A percentile compares a stretch with the other conserved stretches of the same genome.
Conservation (phyloP, 169 alveolate genomes). For the Cryptosporidium sp. region DNA sequence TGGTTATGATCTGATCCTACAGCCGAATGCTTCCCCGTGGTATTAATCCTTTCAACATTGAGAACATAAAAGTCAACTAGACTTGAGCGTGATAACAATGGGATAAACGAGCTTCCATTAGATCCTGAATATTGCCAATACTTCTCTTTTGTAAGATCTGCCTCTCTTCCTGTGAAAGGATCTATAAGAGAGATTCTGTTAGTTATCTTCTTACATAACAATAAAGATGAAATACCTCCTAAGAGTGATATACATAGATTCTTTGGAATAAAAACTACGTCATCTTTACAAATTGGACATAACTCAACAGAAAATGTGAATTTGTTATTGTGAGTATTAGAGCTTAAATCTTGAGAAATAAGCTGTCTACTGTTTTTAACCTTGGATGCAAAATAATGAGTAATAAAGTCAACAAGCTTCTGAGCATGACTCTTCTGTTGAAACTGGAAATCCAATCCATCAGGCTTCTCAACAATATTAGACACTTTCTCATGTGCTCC, state of each 20-base stretch:
- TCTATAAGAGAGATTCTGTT: constrained; percentile 87
- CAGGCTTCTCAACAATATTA: constrained; percentile 92
- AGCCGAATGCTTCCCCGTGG: background rate
- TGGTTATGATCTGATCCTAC: background rate
- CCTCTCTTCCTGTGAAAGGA: constrained; percentile 85
- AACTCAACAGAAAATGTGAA: constrained; percentile 93
- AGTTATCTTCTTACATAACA: constrained; percentile 87
- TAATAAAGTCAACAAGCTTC: constrained; percentile 94
- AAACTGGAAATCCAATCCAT: constrained; percentile 98
- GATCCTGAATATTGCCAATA: constrained; percentile 86
- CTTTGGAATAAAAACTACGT: constrained; percentile 93
- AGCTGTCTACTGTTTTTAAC: constrained; percentile 91
- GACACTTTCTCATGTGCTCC: constrained; percentile 93
- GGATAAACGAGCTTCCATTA: constrained; percentile 42
- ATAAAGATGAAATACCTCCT: constrained; percentile 93
- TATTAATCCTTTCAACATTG: constrained; percentile 23
- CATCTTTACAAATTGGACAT: constrained; percentile 97
- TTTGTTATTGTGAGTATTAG: constrained; percentile 91
- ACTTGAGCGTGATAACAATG: constrained; percentile 45
- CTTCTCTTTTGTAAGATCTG: constrained; percentile 86
- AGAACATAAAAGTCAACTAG: constrained; percentile 64
- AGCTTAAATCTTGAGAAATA: constrained; percentile 92
- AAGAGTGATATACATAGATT: constrained; percentile 84
- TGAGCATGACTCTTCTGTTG: constrained; percentile 93
- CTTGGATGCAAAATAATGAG: constrained; percentile 83